Percentiles rank a stretch among this genome's conserved stretches.
phyloP scores from a whole-genome alignment of 179 eudicot genomes.

The Monotropa hypopitys region DNA sequence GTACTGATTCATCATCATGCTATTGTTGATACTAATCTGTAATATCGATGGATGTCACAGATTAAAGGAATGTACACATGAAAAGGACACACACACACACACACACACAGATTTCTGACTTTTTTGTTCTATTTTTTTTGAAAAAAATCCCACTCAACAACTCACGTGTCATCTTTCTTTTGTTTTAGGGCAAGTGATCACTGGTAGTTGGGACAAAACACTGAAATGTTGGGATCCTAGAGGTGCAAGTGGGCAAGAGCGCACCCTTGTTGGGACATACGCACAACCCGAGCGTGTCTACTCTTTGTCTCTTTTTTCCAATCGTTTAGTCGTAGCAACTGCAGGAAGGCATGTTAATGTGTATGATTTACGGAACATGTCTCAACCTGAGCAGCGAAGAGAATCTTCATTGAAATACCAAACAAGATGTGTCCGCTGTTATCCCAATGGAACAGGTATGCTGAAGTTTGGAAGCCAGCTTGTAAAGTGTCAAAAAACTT shows the following conservation, averaged over 20 bases:
- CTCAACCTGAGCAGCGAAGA: slow-evolving; percentile 90
- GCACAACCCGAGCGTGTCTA: slow-evolving; percentile 91
- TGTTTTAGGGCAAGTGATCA: slow-evolving; percentile 71
- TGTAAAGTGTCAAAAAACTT: background rate
- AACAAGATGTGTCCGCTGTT: slow-evolving; percentile 89
- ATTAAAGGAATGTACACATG: background rate
- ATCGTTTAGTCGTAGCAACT: slow-evolving; percentile 83
- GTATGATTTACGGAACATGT: slow-evolving; percentile 88
- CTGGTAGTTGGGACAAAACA: slow-evolving; percentile 98
- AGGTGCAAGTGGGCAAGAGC: slow-evolving; percentile 92
- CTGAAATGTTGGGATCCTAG: slow-evolving; percentile 99
- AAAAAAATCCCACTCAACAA: background rate
- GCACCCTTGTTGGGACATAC: slow-evolving; percentile 83
- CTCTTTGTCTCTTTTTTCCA: slow-evolving; percentile 74
- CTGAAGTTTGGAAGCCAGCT: background rate
- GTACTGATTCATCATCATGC: background rate
- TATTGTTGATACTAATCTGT: background rate
- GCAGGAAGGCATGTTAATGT: slow-evolving; percentile 95
- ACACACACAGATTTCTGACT: background rate
- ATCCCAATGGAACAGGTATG: slow-evolving; percentile 93
- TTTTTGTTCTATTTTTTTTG: background rate
- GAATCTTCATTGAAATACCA: slow-evolving; percentile 90
- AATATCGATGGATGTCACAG: background rate
- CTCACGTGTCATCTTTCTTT: background rate
- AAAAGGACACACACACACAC: background rate